Conservation (phyloP, 208 protist species). For the Phytomonas francai region DNA sequence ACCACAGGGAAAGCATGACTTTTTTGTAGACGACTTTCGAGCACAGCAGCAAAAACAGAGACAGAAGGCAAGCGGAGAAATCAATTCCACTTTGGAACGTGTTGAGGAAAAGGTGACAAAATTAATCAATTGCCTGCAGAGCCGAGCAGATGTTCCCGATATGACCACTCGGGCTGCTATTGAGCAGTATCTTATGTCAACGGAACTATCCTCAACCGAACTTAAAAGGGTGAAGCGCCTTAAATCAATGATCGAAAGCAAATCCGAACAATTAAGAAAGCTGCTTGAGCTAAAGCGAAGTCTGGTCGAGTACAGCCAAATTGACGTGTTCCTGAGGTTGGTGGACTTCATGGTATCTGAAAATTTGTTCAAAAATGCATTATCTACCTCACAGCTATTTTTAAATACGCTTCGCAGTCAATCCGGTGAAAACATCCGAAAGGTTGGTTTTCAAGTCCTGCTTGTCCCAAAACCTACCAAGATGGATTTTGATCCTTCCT, state of each 20-base stretch:
- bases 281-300: slow-evolving; percentile 89
- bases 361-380: slow-evolving; percentile 66
- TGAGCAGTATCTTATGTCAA: slow-evolving; percentile 80
- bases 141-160: slow-evolving; percentile 86
- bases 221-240: neutral
- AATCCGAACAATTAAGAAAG: slow-evolving; percentile 68
- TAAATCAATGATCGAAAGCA: slow-evolving; percentile 86
- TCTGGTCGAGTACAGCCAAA: slow-evolving; percentile 85
- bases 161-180: slow-evolving; percentile 87
- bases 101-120: slow-evolving; percentile 82
- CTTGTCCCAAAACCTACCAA: slow-evolving; percentile 52
- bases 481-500: slow-evolving; percentile 74
- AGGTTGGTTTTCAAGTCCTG: slow-evolving; percentile 85
- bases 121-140: slow-evolving; percentile 72
- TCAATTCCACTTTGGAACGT: slow-evolving; percentile 56
- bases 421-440: slow-evolving; percentile 49
- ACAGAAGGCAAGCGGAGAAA: slow-evolving; percentile 40
- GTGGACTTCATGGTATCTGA: slow-evolving; percentile 83
- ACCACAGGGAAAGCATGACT: slow-evolving; percentile 83
- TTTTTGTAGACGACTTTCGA: slow-evolving; percentile 81
- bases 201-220: slow-evolving; percentile 38
- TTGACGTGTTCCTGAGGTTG: slow-evolving; percentile 86
- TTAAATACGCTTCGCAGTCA: slow-evolving; percentile 67
- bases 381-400: slow-evolving; percentile 54
- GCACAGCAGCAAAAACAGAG: slow-evolving; percentile 61